Evolutionary conservation across 305 asterid species (phyloP).

Genomic region (Fraxinus angustifolia): DNA sequence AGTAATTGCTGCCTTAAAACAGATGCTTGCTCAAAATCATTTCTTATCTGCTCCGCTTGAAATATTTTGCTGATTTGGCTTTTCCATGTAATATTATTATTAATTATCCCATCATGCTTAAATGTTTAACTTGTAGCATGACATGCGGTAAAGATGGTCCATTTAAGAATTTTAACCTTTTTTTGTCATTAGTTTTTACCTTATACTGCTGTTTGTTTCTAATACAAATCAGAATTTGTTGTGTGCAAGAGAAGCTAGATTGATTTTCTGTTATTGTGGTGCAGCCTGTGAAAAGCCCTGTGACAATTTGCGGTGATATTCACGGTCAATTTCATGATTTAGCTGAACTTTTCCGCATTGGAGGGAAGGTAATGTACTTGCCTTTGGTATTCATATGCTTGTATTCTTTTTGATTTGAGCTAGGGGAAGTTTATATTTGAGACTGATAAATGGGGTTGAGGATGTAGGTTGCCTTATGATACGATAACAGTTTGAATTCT

Average conservation of each 20-base stretch:
- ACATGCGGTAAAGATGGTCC: constrained; percentile 6
- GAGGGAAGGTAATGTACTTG: constrained; percentile 71
- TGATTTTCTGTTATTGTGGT: constrained; percentile 27
- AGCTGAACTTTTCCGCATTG: constrained; percentile 91
- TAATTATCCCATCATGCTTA: background rate
- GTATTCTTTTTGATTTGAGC: constrained; percentile 18
- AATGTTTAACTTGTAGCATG: background rate
- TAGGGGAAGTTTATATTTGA: constrained; percentile 15
- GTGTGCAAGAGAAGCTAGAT: constrained; percentile 10
- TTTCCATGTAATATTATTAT: background rate
- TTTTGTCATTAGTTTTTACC: background rate
- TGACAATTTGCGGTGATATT: constrained; percentile 96
- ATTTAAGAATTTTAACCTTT: constrained; percentile 7
- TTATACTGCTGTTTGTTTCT: constrained; percentile 3
- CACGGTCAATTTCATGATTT: constrained; percentile 98
- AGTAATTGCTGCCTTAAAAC: background rate
- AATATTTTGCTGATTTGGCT: background rate
- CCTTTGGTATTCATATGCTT: constrained; percentile 17
- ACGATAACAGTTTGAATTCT: constrained; percentile 23
- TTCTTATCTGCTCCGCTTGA: background rate
- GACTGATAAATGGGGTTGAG: constrained; percentile 13
- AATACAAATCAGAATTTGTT: constrained; percentile 3
- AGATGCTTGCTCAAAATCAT: background rate
- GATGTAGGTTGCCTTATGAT: constrained; percentile 24
- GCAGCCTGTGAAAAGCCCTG: constrained; percentile 98